Conservation (phyloP, 352 stramenopile genomes). For the Plasmopara muralis region DNA sequence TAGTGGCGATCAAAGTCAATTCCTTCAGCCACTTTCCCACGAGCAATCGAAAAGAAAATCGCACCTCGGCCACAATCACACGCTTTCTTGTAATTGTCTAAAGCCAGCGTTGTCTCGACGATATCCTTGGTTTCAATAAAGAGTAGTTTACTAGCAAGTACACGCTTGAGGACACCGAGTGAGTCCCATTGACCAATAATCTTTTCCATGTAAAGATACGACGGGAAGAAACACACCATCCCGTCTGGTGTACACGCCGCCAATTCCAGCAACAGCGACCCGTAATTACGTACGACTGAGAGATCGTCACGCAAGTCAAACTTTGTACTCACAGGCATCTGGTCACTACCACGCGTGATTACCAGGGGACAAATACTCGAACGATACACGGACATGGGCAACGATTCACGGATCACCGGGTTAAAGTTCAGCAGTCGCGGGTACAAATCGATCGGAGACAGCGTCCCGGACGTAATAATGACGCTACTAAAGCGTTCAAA, state of each 20-base stretch:
- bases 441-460: conserved; percentile 99
- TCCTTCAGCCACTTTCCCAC: conserved; percentile 98
- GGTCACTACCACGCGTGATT: conserved; percentile 95
- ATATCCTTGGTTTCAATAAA: conserved; percentile 99
- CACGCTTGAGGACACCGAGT: conserved; percentile 86
- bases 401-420: conserved; percentile 92
- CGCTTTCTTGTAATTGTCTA: conserved; percentile 98
- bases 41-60: conserved; percentile 97
- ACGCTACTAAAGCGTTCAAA: conserved; percentile 93
- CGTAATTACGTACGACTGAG: conserved; percentile 96
- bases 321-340: conserved; percentile 94
- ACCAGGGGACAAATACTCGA: conserved; percentile 97
- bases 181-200: conserved; percentile 97
- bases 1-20: conserved; percentile 99
- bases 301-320: conserved; percentile 86
- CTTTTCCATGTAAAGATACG: conserved; percentile 99
- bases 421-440: conserved; percentile 98
- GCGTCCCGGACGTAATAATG: conserved; percentile 90
- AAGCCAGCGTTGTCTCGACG: conserved; percentile 96
- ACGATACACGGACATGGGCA: conserved; percentile 98
- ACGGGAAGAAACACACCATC: conserved; percentile 99
- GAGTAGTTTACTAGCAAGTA: conserved; percentile 96
- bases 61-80: conserved; percentile 94
- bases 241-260: conserved; percentile 93
- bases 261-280: conserved; percentile 92